Base-by-base conservation (phyloP, 1,139 yeast genomes). In the Yamadazyma diospyri region DNA sequence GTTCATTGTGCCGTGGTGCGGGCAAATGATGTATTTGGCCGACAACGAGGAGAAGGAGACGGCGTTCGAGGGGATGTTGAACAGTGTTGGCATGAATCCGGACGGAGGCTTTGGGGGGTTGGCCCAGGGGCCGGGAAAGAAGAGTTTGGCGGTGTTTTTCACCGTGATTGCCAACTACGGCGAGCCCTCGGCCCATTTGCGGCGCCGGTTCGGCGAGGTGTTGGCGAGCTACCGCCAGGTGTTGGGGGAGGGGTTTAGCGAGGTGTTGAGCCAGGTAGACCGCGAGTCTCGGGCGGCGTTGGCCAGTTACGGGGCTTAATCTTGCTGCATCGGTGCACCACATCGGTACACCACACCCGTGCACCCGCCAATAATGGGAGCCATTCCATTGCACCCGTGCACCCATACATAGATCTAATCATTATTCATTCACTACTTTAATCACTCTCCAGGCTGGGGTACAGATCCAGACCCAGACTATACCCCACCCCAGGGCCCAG, bases 1-100 rank as follows among this genome's bases (percentile, higher is more conserved):
- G 43, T 76, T 81, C 48, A 68, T 81, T 16, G 55, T 64, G 16
- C 65, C 67, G 29, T 87, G 95, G 95, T 74, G 87, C 41, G 61
- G 73, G 10, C 76, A 74, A 36, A 78, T 84, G 69, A 53, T 72
- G 46, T 72, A 73, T 42, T 65, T 83, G 39, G 76, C 75, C 28
- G 94, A 84, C 42, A 84, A 86, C 41, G 79, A 77, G 32, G 96
- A 87, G 51, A 87, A 87, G 57, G 94, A 81, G 46, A 71, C 86
- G 4, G 79, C 89, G 1, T 83, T 81, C 53, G 69, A 69, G 39
- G 96, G 95, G 3, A 80, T 87, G 79, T 70, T 86, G 48, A 71
- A 72, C 37, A 69, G 76, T 25, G 69, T 86, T n/a, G 64, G 71
- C 29, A 59, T 63, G 15, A 81, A 83, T 50, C 95, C 95, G 1